Evolutionary conservation across 2,329 filamentous ascomycete genomes (phyloP).

Genomic region (Aspergillus tanneri): DNA sequence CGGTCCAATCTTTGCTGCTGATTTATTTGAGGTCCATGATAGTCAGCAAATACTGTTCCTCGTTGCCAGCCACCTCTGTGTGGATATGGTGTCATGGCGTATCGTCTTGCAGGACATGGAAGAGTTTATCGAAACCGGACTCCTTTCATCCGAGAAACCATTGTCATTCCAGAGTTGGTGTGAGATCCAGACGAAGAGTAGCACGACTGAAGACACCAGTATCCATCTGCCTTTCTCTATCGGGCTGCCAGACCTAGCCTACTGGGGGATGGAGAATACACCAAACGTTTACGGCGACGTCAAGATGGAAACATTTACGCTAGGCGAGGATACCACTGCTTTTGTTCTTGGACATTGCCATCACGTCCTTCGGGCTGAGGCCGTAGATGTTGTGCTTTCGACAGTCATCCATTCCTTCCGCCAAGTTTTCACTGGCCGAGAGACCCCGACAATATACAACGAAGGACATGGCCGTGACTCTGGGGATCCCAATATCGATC

Average conservation of each 20-base stretch:
- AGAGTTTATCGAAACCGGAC: conserved; percentile 34
- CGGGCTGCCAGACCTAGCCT: conserved; percentile 32
- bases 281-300: conserved; percentile 38
- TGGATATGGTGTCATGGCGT: conserved; percentile 31
- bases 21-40: conserved; percentile 17
- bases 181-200: conserved; percentile 31
- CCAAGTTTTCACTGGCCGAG: conserved; percentile 44
- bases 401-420: conserved; percentile 46
- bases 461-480: conserved; percentile 52
- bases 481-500: conserved; percentile 46
- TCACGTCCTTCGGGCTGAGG: conserved; percentile 36
- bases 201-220: conserved; percentile 18
- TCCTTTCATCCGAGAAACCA: conserved; percentile 33
- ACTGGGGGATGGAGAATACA: conserved; percentile 38
- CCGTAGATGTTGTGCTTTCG: conserved; percentile 39
- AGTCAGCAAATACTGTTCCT: conserved; percentile 19
- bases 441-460: conserved; percentile 47
- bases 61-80: conserved; percentile 21
- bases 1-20: conserved; percentile 25
- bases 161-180: conserved; percentile 44
- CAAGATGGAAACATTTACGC: conserved; percentile 35
- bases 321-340: conserved; percentile 34
- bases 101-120: conserved; percentile 39
- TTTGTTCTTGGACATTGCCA: conserved; percentile 35
- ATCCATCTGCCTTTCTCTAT: conserved; percentile 29